Base-by-base conservation (phyloP, 768 basidiomycete genomes). In the Gelatoporia subvermispora region DNA sequence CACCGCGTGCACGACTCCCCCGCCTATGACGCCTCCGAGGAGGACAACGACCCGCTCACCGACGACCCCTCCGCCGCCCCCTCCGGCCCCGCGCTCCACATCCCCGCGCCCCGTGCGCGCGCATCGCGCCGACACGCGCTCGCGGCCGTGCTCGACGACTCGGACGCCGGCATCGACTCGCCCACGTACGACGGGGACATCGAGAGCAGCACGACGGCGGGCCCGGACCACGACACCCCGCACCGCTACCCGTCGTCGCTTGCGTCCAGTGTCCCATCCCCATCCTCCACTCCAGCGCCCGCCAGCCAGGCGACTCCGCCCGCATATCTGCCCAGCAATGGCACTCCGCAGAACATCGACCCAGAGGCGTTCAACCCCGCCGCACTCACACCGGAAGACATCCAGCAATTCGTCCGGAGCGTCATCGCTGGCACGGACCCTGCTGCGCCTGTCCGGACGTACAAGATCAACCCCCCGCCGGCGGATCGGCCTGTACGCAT, bases 181-280 rank as follows among this genome's bases (percentile, higher is more conserved):
- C 90, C 89, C 8, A 92, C 89, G 0, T 92, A 93, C 65, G 91
- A 93, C 60, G 91, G 91, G 48, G 91, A 93, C 66, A 75, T 93
- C 48, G 91, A 93, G 63, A 85, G 82, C 39, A 82, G 83, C 1
- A 85, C 82, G 8, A 79, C 76, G 20, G 74, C 79, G 41, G 67
- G 50, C 62, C 66, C 44, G 50, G 66, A 52, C 57, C 65, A 49
- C 60, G 49, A 58, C 58, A 51, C 38, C 60, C 35, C 34, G 43
- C 56, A 45, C 40, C 47, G 48, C 35, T 58, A 60, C 43, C 55
- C 54, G 24, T 62, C 61, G 50, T 61, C 52, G 44, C 49, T 49
- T 44, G 52, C 54, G 25, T 52, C 57, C 41, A 22, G 42, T 43
- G 47, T 51, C 38, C 41, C 59, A 43, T 48, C 52, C 47, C 49